phyloP scores from a whole-genome alignment of 192 early-diverging fungal genomes.

The Rhizophagus clarus region DNA sequence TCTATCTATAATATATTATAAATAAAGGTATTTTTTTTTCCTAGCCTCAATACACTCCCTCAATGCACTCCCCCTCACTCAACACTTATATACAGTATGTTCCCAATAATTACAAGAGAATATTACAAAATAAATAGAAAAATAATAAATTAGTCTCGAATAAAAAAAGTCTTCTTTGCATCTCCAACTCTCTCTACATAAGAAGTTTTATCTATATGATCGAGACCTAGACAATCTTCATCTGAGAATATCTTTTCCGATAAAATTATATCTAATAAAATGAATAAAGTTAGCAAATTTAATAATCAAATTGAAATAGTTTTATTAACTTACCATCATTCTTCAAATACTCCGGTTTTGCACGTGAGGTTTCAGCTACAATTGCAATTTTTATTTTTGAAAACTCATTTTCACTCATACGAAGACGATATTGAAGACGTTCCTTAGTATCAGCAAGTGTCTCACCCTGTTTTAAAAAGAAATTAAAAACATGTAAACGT shows the following conservation, averaged over 20 bases:
- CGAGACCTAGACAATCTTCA: constrained; percentile 50
- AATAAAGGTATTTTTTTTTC: too few species aligned
- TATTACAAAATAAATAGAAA: too few species aligned
- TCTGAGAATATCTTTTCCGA: constrained; percentile 29
- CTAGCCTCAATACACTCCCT: too few species aligned
- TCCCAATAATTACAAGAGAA: too few species aligned
- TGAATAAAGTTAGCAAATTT: not conserved
- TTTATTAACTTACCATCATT: constrained; percentile 30
- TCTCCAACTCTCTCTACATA: constrained; percentile 36
- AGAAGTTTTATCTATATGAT: constrained; percentile 53
- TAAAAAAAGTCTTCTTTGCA: constrained; percentile 47
- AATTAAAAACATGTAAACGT: too few species aligned
- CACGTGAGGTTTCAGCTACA: constrained; percentile 24
- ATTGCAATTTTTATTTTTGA: constrained; percentile 63
- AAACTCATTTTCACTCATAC: constrained; percentile 86
- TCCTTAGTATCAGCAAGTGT: constrained; percentile 69
- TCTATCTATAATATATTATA: too few species aligned
- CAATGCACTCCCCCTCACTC: too few species aligned
- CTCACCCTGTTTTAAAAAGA: constrained; percentile 55
- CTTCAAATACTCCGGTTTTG: constrained; percentile 21
- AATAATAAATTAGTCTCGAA: constrained; percentile 38
- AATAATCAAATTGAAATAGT: too few species aligned
- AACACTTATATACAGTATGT: too few species aligned
- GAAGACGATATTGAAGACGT: constrained; percentile 69
- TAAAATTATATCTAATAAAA: constrained; percentile 37